Percentiles rank a stretch among this genome's conserved stretches.
phyloP scores from a whole-genome alignment of 768 basidiomycete species.

The Kwoniella sp. region DNA sequence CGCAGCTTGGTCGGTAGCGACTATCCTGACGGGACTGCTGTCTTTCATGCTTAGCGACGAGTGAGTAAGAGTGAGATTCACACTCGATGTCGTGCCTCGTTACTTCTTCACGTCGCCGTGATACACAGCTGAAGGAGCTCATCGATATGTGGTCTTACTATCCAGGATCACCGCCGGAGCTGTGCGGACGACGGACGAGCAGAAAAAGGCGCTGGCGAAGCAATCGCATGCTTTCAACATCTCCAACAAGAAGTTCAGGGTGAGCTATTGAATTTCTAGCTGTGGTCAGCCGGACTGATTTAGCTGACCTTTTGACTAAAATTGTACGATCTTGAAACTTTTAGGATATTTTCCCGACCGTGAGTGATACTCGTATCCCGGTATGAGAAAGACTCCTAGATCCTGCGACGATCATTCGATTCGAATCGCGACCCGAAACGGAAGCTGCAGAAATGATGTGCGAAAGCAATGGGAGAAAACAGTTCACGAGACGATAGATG shows the following conservation, averaged over 20 bases:
- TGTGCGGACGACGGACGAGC: conserved; percentile 73
- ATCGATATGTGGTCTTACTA: not conserved
- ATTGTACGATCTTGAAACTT: too few species aligned
- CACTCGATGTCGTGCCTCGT: too few species aligned
- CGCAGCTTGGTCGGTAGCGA: conserved; percentile 55
- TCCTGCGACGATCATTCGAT: too few species aligned
- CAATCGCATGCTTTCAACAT: conserved; percentile 87
- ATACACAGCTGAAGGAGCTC: not conserved
- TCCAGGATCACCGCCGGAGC: conserved; percentile 85
- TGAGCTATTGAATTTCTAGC: conserved; percentile 22
- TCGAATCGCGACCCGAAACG: too few species aligned
- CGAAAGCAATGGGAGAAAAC: too few species aligned
- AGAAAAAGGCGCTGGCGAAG: conserved; percentile 75
- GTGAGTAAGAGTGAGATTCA: too few species aligned
- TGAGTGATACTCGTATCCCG: conserved; percentile 57
- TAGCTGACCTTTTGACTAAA: too few species aligned
- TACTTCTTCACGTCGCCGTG: too few species aligned
- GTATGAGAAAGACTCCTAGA: too few species aligned
- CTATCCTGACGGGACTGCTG: conserved; percentile 80
- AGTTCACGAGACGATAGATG: not conserved
- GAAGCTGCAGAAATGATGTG: too few species aligned
- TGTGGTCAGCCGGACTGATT: not conserved
- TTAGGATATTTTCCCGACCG: conserved; percentile 83
- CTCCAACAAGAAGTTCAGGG: conserved; percentile 70
- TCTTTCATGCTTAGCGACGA: conserved; percentile 51